phyloP scores from a whole-genome alignment of 768 basidiomycete species.

The Sarcodon sp. region DNA sequence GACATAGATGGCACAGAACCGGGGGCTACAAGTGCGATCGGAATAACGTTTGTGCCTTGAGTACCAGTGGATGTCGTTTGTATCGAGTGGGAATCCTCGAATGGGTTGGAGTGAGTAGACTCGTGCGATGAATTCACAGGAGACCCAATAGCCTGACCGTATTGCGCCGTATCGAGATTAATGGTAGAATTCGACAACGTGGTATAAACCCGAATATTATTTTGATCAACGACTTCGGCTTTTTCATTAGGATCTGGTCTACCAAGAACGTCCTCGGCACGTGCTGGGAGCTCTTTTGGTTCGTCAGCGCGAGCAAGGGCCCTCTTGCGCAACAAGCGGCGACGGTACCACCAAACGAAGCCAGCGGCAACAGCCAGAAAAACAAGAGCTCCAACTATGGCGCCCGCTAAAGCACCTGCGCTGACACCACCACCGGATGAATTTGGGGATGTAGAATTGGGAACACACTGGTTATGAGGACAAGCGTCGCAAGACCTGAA shows the following conservation, averaged over 20 bases:
- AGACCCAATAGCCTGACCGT: slow-evolving; percentile 13
- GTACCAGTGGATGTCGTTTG: slow-evolving; percentile 64
- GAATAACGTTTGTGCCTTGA: slow-evolving; percentile 76
- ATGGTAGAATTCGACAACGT: slow-evolving; percentile 27
- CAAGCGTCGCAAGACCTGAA: slow-evolving; percentile 50
- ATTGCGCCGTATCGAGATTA: slow-evolving; percentile 37
- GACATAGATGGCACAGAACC: slow-evolving; percentile 24
- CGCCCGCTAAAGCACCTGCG: slow-evolving; percentile 64
- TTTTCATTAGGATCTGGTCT: slow-evolving; percentile 77
- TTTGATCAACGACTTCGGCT: slow-evolving; percentile 19
- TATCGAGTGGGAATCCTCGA: slow-evolving; percentile 67
- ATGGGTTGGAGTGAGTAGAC: slow-evolving; percentile 47
- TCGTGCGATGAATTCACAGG: slow-evolving; percentile 12
- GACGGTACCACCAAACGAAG: slow-evolving; percentile 54
- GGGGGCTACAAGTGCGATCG: slow-evolving; percentile 68
- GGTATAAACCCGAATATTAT: slow-evolving; percentile 35
- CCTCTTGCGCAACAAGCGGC: slow-evolving; percentile 26
- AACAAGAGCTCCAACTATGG: slow-evolving; percentile 49
- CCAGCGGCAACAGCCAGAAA: slow-evolving; percentile 40
- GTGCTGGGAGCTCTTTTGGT: slow-evolving; percentile 47
- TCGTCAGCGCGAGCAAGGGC: slow-evolving; percentile 18
- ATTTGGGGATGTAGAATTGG: slow-evolving; percentile 11
- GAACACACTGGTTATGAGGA: slow-evolving; percentile 36
- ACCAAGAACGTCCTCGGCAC: slow-evolving; percentile 68
- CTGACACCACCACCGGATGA: slow-evolving; percentile 29